phyloP scores from a whole-genome alignment of 495 filamentous ascomycete species.

The Peziza echinospora region DNA sequence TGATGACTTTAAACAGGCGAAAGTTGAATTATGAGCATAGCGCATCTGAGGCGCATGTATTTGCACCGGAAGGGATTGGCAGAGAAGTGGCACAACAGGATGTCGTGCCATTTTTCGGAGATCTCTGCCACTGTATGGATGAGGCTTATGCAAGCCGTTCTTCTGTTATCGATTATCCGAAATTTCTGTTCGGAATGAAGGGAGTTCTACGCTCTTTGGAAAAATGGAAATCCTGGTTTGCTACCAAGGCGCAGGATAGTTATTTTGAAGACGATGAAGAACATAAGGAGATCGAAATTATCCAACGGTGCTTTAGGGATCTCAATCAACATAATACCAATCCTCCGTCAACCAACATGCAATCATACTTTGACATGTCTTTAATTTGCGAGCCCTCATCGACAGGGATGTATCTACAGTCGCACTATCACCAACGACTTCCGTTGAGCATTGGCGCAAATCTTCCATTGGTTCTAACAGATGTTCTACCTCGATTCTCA shows the following conservation, averaged over 20 bases:
- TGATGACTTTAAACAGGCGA: conserved; percentile 17
- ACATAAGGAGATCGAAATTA: conserved; percentile 12
- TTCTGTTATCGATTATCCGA: conserved; percentile 16
- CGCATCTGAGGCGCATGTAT: conserved; percentile 12
- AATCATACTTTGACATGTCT: conserved; percentile 18
- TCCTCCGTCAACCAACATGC: conserved; percentile 15
- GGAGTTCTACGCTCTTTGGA: conserved; percentile 10
- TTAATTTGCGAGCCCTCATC: conserved; percentile 17
- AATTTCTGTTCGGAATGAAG: conserved; percentile 13
- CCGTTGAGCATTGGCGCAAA: conserved; percentile 19
- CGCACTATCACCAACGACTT: conserved; percentile 19
- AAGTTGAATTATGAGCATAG: conserved; percentile 12
- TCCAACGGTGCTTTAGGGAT: conserved; percentile 15
- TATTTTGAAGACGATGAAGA: background rate
- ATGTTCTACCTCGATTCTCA: conserved; percentile 17
- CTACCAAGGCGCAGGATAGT: conserved; percentile 7
- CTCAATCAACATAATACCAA: conserved; percentile 16
- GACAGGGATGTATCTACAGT: conserved; percentile 18
- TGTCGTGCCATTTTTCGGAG: conserved; percentile 20
- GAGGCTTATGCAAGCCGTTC: conserved; percentile 18
- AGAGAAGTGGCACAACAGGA: conserved; percentile 10
- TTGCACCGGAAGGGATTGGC: conserved; percentile 14
- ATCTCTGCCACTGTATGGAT: conserved; percentile 20
- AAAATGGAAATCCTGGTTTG: conserved; percentile 9
- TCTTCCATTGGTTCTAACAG: conserved; percentile 18